Base-by-base conservation (phyloP, 148 eudicot species). In the Hydrangea macrophylla region DNA sequence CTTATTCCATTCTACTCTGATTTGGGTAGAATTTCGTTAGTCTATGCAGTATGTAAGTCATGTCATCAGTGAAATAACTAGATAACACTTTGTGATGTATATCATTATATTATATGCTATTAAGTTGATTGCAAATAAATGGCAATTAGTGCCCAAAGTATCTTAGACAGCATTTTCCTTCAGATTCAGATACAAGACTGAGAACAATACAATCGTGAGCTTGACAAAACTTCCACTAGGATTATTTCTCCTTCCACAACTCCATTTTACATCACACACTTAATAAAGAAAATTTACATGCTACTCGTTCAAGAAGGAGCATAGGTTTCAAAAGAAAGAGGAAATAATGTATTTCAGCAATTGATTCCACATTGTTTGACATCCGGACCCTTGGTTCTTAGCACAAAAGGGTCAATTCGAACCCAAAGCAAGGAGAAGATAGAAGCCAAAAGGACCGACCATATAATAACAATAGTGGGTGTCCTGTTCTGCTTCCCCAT, bases 341-440 rank as follows among this genome's bases (percentile, higher is more conserved):
- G 27, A 33, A 72, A 56, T 33, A 58, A 51, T 56, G 15, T 55
- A 50, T 26, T 32, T 77, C 73, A 93, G 85, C 98, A 93, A 54
- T 88, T 93, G 74, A 90, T 78, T 63, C 98, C 98, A 76, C 98
- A 93, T 62, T 75, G 78, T 80, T 88, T 93, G 28, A 81, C 80
- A 78, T 93, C 88, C 24, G 98, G 98, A 35, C 98, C 98, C 73
- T 86, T 93, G 39, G 98, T 73, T 81, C 82, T 90, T 8, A 86
- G 53, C 57, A 88, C 86, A 42, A 93, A 93, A 7, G 98, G 98
- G 62, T 93, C 98, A 45, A 93, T 93, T 32, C 98, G 82, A 20
- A 93, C 96, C 98, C 98, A 93, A 12, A 93, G 90, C 82, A 93
- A 81, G 68, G 98, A 93, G 88, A 93, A 93, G 70, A 93, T 86